A percentile compares a stretch with the other conserved stretches of the same genome.
Conservation (phyloP, 148 eudicot species). For the Cornus controversa region DNA sequence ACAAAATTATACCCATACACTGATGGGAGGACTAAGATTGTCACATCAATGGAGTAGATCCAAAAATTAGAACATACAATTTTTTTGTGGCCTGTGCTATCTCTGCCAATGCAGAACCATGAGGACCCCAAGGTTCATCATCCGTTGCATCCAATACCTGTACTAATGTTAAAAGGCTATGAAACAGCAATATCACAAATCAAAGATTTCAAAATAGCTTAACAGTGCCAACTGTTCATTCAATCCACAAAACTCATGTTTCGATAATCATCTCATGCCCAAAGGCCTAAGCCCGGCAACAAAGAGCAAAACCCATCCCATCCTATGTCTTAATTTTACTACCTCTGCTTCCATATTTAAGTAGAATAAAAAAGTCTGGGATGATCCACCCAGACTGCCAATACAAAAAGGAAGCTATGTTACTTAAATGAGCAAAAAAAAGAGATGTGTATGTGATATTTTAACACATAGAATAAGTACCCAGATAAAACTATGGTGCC, state of each 20-base stretch:
- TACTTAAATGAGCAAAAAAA: not conserved
- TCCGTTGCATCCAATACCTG: constrained; percentile 97
- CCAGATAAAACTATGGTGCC: not conserved
- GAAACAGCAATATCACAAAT: not conserved
- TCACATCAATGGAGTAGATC: constrained; percentile 13
- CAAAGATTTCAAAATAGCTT: not conserved
- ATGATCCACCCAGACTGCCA: not conserved
- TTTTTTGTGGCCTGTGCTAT: constrained; percentile 92
- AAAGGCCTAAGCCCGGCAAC: not conserved
- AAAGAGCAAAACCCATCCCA: not conserved
- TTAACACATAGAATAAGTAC: not conserved
- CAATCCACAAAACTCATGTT: not conserved
- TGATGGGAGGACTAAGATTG: constrained; percentile 4
- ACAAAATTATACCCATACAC: not conserved
- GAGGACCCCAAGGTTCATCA: constrained; percentile 98
- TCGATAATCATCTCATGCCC: not conserved
- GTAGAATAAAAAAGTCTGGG: not conserved
- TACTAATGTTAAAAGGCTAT: constrained; percentile 1
- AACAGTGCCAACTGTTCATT: not conserved
- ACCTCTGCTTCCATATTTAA: not conserved
- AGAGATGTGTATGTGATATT: not conserved
- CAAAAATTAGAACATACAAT: constrained; percentile 43
- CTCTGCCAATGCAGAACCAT: constrained; percentile 88
- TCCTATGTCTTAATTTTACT: not conserved
- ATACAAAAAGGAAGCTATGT: not conserved